These are phyloP conservation scores for Euphorbia celastroides DNA, from an alignment of 441 rosid genomes.

Conservation along the genomic window DNA sequence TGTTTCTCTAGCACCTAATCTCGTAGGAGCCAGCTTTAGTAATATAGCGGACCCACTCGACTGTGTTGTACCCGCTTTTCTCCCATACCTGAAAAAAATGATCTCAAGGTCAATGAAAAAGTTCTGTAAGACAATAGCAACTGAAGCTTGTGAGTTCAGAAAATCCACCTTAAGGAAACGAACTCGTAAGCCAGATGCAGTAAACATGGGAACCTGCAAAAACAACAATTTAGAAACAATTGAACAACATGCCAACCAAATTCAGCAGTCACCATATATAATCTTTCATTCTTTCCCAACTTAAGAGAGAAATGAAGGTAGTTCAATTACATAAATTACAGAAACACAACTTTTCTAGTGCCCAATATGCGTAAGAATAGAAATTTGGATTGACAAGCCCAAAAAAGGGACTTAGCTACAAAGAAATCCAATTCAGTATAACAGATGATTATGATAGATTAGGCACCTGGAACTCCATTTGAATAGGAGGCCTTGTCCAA, in stretches of 20 bases:
- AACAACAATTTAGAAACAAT: not conserved
- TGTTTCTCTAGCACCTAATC: constrained; percentile 71
- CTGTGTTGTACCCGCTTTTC: constrained; percentile 97
- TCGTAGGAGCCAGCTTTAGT: constrained; percentile 97
- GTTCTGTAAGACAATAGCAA: not conserved
- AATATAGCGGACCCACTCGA: constrained; percentile 97
- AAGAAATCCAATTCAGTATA: not conserved
- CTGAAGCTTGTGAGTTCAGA: not conserved
- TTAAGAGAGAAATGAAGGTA: not conserved
- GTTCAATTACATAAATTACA: not conserved
- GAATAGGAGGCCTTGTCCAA: constrained; percentile 96
- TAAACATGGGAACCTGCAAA: constrained; percentile 94
- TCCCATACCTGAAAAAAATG: constrained; percentile 79
- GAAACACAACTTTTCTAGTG: not conserved
- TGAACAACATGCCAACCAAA: not conserved
- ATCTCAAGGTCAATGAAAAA: not conserved
- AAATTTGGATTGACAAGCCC: not conserved
- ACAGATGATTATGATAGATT: constrained; percentile 9
- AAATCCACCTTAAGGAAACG: constrained; percentile 83
- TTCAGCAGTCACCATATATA: not conserved
- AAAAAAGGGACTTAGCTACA: not conserved
- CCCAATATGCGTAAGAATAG: constrained; percentile 8
- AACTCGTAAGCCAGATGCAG: constrained; percentile 96
- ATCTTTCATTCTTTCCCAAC: not conserved
- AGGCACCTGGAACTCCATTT: constrained; percentile 97